Evolutionary conservation across 768 basidiomycete species (phyloP), one percentile per base, ranked within the genome.

Genomic region (Postia placenta): DNA sequence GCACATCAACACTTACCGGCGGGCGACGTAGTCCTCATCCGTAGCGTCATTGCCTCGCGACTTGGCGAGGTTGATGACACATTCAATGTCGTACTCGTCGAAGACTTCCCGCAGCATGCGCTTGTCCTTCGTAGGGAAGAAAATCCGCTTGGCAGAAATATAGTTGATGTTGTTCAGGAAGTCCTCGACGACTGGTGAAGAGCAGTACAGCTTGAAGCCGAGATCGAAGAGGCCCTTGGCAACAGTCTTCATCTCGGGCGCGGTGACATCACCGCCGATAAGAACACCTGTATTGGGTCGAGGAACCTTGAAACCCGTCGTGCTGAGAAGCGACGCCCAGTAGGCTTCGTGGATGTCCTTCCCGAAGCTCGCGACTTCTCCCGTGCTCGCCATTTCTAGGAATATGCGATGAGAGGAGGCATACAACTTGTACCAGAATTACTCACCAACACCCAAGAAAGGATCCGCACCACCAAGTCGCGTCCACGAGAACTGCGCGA

Each of bases 401-500:
- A 25, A 46, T 19, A 45, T 47, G 28, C 27, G 56, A 51, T 39
- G 11, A 20, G 38, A 53, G 22, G 14, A 25, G n/a, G 24, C 23
- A 24, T 15, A 42, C 15, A 35, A 2, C 24, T 40, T 33, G 7
- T 46, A 24, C 50, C 25, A 33, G 5, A 28, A 30, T 14, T 19
- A 78, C 87, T 65, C 55, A 91, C 90, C 90, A 46, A 95, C 92
- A 51, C 93, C 92, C 53, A 97, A 74, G 81, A 93, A 94, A 9
- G 94, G 95, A 74, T 97, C 95, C 17, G 95, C 95, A 50, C 95
- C 95, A 20, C 81, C 92, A 33, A 99, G 65, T 36, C 95, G 86
- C 42, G 94, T 97, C 96, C 95, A 99, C 11, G 89, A 92, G 74
- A 99, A 98, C 62, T 97, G 95, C 11, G 96, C 85, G 40, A 96